Conservation (phyloP, 2,329 filamentous ascomycete species). For the Aphanocladium album region DNA sequence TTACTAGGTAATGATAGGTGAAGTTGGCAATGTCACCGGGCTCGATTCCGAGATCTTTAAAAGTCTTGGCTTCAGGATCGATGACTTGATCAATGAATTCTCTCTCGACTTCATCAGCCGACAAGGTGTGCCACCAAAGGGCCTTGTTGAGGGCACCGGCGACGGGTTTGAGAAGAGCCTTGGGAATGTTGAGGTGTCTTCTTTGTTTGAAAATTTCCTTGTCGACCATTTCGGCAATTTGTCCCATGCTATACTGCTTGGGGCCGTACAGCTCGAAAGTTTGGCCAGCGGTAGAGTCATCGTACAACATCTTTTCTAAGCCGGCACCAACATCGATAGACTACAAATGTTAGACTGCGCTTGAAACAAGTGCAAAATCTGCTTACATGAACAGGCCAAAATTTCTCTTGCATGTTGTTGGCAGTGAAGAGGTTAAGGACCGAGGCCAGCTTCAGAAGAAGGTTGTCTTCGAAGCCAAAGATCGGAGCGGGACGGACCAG, state of each 20-base stretch:
- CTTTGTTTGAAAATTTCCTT: slow-evolving; percentile 87
- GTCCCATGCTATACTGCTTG: slow-evolving; percentile 81
- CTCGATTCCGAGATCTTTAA: slow-evolving; percentile 87
- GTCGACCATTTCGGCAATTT: slow-evolving; percentile 85
- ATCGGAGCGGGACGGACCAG: slow-evolving; percentile 90
- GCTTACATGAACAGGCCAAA: slow-evolving; percentile 82
- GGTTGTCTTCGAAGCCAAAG: slow-evolving; percentile 91
- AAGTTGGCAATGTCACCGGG: slow-evolving; percentile 79
- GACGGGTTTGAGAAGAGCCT: slow-evolving; percentile 68
- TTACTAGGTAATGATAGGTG: slow-evolving; percentile 90
- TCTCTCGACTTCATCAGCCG: slow-evolving; percentile 79
- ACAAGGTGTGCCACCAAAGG: slow-evolving; percentile 84
- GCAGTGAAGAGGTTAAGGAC: slow-evolving; percentile 78
- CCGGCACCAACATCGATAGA: slow-evolving; percentile 86
- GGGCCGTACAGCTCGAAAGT: slow-evolving; percentile 95
- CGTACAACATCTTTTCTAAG: slow-evolving; percentile 83
- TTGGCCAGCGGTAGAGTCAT: slow-evolving; percentile 83
- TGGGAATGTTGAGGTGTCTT: slow-evolving; percentile 87
- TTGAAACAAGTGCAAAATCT: not conserved
- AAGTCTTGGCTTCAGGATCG: slow-evolving; percentile 87
- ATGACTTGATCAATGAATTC: slow-evolving; percentile 93
- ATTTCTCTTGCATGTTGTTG: slow-evolving; percentile 89
- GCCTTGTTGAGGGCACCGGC: slow-evolving; percentile 71
- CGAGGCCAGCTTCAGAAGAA: slow-evolving; percentile 80
- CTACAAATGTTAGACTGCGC: slow-evolving; percentile 35